Percentiles rank a stretch among this genome's conserved stretches.
phyloP scores from a whole-genome alignment of 305 asterid genomes.

The Solanum aculeatissimum region DNA sequence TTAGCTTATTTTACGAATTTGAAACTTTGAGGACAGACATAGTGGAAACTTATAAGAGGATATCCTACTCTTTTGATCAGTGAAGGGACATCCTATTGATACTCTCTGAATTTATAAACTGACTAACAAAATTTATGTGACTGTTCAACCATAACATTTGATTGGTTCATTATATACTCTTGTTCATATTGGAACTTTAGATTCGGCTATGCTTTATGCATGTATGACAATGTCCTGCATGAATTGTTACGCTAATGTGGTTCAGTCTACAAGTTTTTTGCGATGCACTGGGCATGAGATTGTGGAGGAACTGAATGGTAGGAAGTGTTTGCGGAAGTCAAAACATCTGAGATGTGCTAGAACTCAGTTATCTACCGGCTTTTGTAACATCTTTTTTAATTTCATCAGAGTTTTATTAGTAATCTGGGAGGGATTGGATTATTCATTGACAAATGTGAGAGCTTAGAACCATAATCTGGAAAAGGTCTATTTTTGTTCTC shows the following conservation, averaged over 20 bases:
- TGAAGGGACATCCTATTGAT: not conserved
- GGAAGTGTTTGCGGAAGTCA: not conserved
- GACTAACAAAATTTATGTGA: not conserved
- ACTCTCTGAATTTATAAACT: not conserved
- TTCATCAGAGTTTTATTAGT: no score
- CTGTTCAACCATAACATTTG: not conserved
- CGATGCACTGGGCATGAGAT: not conserved
- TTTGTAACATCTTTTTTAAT: no score
- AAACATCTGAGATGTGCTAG: not conserved
- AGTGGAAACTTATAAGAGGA: not conserved
- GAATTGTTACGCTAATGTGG: not conserved
- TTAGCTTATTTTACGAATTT: not conserved
- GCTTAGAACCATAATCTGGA: no score
- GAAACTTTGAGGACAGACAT: not conserved
- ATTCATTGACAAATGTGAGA: no score
- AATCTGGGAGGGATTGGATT: no score
- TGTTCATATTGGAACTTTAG: not conserved
- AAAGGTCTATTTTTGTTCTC: no score
- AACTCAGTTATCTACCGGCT: no score
- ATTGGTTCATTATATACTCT: not conserved
- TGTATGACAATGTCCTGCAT: not conserved
- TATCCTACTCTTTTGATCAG: not conserved
- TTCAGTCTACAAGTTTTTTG: not conserved
- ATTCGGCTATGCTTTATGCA: not conserved
- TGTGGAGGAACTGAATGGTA: not conserved